These are phyloP conservation scores for Zygosaccharomyces lentus DNA, from an alignment of 805 yeast genomes.

Conservation along the genomic window DNA sequence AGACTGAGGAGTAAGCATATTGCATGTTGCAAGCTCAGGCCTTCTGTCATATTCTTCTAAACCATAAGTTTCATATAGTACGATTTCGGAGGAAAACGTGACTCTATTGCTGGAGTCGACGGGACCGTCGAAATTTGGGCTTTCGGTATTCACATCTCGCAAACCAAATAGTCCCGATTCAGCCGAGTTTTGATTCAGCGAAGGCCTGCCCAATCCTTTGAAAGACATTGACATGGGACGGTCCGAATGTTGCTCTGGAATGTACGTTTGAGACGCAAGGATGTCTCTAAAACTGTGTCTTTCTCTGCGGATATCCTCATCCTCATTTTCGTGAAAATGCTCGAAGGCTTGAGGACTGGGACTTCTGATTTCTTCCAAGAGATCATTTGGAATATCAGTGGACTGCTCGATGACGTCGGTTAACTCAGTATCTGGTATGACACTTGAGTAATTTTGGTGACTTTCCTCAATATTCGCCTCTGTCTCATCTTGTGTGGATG, in stretches of 20 bases:
- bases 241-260: conserved; percentile 19
- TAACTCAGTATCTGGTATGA: not conserved
- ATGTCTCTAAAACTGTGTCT: conserved; percentile 4
- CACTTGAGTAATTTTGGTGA: not conserved
- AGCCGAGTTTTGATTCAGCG: conserved; percentile 41
- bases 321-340: not conserved
- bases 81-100: conserved; percentile 73
- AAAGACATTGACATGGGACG: conserved; percentile 49
- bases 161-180: conserved; percentile 39
- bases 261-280: conserved; percentile 10
- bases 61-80: conserved; percentile 79
- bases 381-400: conserved; percentile 3
- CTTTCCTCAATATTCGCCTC: not conserved
- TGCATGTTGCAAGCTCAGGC: conserved; percentile 90
- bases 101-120: conserved; percentile 33
- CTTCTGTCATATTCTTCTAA: conserved; percentile 85
- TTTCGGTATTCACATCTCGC: conserved; percentile 30
- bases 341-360: not conserved
- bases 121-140: conserved; percentile 2
- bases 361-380: conserved; percentile 4
- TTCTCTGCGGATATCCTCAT: not conserved
- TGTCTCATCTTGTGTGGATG: not conserved
- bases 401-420: not conserved
- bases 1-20: conserved; percentile 77
- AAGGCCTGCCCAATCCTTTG: conserved; percentile 58